Base-by-base conservation (phyloP, 1,284 basidiomycete genomes). In the Pulveroboletus sp. region DNA sequence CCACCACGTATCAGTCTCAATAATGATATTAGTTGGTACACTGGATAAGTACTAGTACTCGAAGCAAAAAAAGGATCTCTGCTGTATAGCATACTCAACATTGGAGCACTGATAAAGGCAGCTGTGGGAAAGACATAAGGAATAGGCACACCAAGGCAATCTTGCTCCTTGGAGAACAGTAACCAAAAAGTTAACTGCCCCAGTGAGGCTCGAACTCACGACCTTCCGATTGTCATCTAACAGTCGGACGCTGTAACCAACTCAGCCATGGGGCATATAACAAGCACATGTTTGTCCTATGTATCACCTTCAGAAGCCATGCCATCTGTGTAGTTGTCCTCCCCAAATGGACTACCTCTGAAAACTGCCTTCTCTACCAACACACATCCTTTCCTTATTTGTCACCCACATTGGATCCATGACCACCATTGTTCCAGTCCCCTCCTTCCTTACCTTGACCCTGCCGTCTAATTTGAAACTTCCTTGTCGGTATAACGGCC, bases 401-500 rank as follows among this genome's bases (percentile, higher is more conserved):
- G 15, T 48, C 24, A 11, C 44, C 53, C 24, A 32, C 26, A 6
- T 49, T 39, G 1, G 21, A 37, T 24, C 11, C 36, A 42, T 33
- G 24, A 48, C 36, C 36, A 11, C 12, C 43, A 26, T 47, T 6
- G 29, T n/a, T 56, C 7, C 40, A 35, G 15, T 52, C 45, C 16
- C 45, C 45, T 39, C 6, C 44, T 17, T n/a, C 45, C 48, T 21
- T 41, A 29, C 36, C 26, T 49, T 58, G 56, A 29, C 44, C 44
- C 42, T 24, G 56, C 16, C 7, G 9, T 24, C 35, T 52, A 39
- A 56, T 59, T 57, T 71, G 65, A 64, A 94, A 93, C 73, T 98
- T 98, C 48, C 95, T 81, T 66, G 87, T 87, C 0, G 95, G 95
- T 60, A 98, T 90, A 48, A 95, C 91, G 16, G 84, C 78, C 69